These are phyloP conservation scores for Podospora appendiculata DNA, from an alignment of 495 filamentous ascomycete genomes.

Conservation along the genomic window DNA sequence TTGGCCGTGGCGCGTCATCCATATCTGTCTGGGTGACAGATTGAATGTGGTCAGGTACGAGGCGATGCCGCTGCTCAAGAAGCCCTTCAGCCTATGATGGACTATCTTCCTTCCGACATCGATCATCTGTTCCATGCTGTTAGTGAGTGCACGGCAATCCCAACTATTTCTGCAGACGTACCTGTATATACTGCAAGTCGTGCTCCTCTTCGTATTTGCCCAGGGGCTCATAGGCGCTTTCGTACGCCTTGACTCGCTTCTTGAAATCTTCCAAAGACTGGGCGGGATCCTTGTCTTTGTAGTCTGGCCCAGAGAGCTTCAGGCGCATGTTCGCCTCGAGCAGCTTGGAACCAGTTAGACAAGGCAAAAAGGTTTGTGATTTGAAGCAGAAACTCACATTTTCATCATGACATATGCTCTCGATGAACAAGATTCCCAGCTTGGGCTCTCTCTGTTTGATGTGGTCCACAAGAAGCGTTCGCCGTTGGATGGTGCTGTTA, in stretches of 20 bases:
- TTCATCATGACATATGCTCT: conserved; percentile 83
- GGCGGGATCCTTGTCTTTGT: conserved; percentile 82
- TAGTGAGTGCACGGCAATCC: neutral
- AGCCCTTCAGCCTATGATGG: conserved; percentile 81
- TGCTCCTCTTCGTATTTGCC: conserved; percentile 86
- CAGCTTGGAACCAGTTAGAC: conserved; percentile 32
- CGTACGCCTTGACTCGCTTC: conserved; percentile 84
- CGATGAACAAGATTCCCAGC: conserved; percentile 85
- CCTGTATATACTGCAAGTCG: conserved; percentile 83
- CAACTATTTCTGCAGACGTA: conserved; percentile 14
- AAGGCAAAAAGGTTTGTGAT: conserved; percentile 2
- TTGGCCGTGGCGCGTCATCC: conserved; percentile 93
- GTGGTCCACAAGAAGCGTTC: conserved; percentile 73
- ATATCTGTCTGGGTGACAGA: conserved; percentile 87
- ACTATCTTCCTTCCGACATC: conserved; percentile 94
- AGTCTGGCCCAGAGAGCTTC: conserved; percentile 95
- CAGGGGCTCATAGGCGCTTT: conserved; percentile 84
- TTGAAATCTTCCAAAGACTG: conserved; percentile 85
- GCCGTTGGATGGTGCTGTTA: conserved; percentile 83
- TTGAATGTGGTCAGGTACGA: conserved; percentile 97
- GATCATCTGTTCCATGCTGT: conserved; percentile 60
- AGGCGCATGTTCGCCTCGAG: conserved; percentile 96
- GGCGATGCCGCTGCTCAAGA: conserved; percentile 81
- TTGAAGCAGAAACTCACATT: conserved; percentile 30
- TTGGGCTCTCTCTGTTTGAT: conserved; percentile 79